Conservation (phyloP, 805 yeast genomes). For the Candida alai region DNA sequence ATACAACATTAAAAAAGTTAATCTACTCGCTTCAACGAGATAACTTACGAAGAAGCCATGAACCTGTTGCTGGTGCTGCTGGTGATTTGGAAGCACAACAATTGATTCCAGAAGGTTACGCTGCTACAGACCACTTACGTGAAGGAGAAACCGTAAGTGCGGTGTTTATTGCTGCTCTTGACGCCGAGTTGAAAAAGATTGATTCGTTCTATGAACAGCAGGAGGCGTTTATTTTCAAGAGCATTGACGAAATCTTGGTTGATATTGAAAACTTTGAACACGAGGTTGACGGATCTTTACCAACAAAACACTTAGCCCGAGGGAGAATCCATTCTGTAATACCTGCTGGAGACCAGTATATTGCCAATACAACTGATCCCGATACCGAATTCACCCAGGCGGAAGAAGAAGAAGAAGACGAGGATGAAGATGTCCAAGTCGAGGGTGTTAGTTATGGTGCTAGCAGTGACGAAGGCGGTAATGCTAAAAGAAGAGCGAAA, state of each 20-base stretch:
- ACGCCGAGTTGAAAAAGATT: constrained; percentile 71
- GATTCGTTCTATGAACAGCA: constrained; percentile 69
- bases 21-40: constrained; percentile 82
- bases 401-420: constrained; percentile 31
- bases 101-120: constrained; percentile 7
- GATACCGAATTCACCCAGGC: constrained; percentile 34
- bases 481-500: constrained; percentile 19
- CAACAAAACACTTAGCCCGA: constrained; percentile 7
- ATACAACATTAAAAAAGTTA: constrained; percentile 79
- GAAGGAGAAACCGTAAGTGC: constrained; percentile 44
- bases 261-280: constrained; percentile 64
- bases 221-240: constrained; percentile 53
- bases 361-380: constrained; percentile 25
- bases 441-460: constrained; percentile 7
- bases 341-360: constrained; percentile 15
- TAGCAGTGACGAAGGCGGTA: constrained; percentile 26
- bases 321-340: constrained; percentile 15
- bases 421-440: constrained; percentile 16
- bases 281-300: constrained; percentile 19
- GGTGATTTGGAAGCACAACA: constrained; percentile 9
- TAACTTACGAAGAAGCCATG: constrained; percentile 19
- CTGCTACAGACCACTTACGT: constrained; percentile 14
- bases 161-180: constrained; percentile 68
- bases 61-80: constrained; percentile 26
- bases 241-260: constrained; percentile 51